Evolutionary conservation across 345 rosid species (phyloP).

Genomic region (Clarkia xantiana): DNA sequence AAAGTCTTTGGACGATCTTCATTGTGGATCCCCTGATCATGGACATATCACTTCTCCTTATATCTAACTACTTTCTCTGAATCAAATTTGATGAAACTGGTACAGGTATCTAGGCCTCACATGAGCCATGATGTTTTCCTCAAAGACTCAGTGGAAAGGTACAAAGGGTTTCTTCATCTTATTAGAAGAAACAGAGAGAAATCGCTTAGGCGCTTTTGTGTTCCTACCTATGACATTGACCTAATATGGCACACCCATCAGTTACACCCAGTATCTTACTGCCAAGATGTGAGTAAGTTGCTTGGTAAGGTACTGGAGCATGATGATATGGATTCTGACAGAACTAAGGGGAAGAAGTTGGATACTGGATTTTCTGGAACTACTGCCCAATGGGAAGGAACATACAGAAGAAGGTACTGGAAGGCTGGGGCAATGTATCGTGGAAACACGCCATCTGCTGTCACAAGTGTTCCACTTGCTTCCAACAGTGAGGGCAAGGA

Average conservation of each 20-base stretch:
- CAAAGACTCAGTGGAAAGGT: slow-evolving; percentile 72
- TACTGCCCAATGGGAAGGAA: slow-evolving; percentile 76
- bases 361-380: slow-evolving; percentile 76
- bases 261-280: slow-evolving; percentile 65
- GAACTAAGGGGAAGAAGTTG: slow-evolving; percentile 79
- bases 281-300: slow-evolving; percentile 38
- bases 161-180: slow-evolving; percentile 76
- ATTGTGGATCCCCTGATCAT: neutral
- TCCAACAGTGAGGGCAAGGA: slow-evolving; percentile 24
- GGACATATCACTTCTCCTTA: neutral
- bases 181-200: slow-evolving; percentile 63
- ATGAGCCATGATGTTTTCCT: slow-evolving; percentile 50
- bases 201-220: slow-evolving; percentile 52
- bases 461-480: slow-evolving; percentile 30
- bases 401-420: slow-evolving; percentile 70
- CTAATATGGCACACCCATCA: slow-evolving; percentile 98
- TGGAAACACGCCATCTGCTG: slow-evolving; percentile 59
- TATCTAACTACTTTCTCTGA: neutral
- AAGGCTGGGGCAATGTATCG: slow-evolving; percentile 92
- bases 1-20: no score
- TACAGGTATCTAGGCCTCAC: slow-evolving; percentile 66
- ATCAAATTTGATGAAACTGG: neutral
- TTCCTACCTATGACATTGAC: slow-evolving; percentile 94
- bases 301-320: slow-evolving; percentile 77
- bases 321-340: slow-evolving; percentile 86